These are phyloP conservation scores for Saccharomyces hybrid DNA, from an alignment of 1,139 yeast genomes.

Conservation along the genomic window DNA sequence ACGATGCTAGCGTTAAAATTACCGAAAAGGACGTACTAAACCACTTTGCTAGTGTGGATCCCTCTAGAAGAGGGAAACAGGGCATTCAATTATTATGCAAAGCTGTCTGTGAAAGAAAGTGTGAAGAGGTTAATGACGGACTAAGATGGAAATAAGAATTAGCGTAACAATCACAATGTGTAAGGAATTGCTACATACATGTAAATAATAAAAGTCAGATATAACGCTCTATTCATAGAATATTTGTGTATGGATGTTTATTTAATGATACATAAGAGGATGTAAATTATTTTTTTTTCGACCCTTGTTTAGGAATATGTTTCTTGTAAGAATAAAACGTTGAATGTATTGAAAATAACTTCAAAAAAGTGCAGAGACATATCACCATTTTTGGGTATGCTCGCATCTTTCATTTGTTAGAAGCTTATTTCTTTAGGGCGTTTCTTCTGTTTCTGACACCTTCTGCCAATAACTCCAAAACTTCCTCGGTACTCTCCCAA, in stretches of 20 bases:
- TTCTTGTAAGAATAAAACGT: neutral
- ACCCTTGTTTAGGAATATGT: neutral
- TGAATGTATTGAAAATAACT: neutral
- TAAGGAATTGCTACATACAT: neutral
- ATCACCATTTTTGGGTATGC: neutral
- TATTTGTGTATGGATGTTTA: neutral
- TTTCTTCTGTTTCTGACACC: slow-evolving; percentile 76
- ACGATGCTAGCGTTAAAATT: slow-evolving; percentile 57
- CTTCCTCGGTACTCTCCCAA: slow-evolving; percentile 75
- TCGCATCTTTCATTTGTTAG: neutral
- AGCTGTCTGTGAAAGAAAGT: slow-evolving; percentile 25
- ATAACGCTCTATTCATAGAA: neutral
- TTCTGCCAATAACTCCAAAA: slow-evolving; percentile 61
- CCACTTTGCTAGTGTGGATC: slow-evolving; percentile 42
- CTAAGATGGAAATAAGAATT: neutral
- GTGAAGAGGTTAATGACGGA: neutral
- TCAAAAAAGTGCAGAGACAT: neutral
- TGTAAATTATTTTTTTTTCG: neutral
- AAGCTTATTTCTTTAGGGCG: slow-evolving; percentile 16
- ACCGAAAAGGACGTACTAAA: slow-evolving; percentile 58
- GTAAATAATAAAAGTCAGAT: neutral
- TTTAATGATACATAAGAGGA: neutral
- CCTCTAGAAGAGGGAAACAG: slow-evolving; percentile 44
- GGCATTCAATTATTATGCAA: slow-evolving; percentile 44
- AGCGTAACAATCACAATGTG: neutral